Evolutionary conservation across 305 asterid genomes (phyloP).

Genomic region (Striga hermonthica): DNA sequence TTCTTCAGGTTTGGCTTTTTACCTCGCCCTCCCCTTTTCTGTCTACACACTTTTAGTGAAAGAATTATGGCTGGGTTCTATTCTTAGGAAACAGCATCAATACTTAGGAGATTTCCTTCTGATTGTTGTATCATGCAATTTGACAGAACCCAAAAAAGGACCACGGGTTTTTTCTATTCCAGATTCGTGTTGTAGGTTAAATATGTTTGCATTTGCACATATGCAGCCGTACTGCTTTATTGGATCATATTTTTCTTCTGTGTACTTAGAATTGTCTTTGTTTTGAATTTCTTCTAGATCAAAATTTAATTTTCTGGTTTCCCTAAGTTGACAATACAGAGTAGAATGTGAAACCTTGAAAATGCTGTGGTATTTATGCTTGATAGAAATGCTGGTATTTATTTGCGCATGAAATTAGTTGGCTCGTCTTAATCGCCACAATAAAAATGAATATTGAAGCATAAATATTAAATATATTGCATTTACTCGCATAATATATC

Average conservation of each 20-base stretch:
- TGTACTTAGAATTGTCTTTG: not conserved
- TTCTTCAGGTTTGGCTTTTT: constrained; percentile 65
- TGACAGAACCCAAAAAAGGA: not conserved
- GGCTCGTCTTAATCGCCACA: no score
- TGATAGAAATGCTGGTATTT: no score
- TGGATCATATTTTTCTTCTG: no score
- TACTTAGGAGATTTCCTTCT: not conserved
- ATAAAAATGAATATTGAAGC: no score
- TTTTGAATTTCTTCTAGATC: not conserved
- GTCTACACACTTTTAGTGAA: not conserved
- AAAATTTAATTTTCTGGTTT: not conserved
- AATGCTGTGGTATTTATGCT: no score
- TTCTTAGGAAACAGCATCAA: not conserved
- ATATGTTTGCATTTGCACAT: no score
- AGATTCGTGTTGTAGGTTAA: not conserved
- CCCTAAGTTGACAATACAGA: no score
- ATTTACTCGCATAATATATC: no score
- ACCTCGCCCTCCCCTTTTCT: constrained; percentile 14
- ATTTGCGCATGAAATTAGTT: no score
- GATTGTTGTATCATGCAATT: constrained; percentile 6
- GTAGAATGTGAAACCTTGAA: no score
- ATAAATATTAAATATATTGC: no score
- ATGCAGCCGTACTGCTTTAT: no score
- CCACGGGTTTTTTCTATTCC: not conserved
- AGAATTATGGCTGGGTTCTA: not conserved